Percentiles rank a stretch among this genome's conserved stretches.
Conservation (phyloP, 1,284 basidiomycete genomes). For the Phellopilus nigrolimitatus region DNA sequence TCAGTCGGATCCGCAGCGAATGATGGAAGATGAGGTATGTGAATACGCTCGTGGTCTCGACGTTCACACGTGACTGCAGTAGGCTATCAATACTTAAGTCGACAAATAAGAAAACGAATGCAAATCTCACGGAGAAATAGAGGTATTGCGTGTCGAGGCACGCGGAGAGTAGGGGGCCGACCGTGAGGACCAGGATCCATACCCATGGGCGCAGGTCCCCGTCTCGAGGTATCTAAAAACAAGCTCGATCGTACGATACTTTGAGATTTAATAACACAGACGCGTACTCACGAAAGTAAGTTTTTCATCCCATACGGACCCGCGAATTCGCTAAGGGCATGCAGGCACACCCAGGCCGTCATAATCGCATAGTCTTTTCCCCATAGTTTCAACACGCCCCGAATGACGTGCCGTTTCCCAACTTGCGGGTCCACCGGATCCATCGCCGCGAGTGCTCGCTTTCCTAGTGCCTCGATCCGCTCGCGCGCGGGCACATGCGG, state of each 20-base stretch:
- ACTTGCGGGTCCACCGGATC: slow-evolving; percentile 14
- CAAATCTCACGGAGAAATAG: slow-evolving; percentile 3
- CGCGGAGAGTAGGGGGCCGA: slow-evolving; percentile 10
- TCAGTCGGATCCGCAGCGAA: too few relatives aligned
- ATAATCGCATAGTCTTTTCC: too few relatives aligned
- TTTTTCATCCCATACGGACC: too few relatives aligned
- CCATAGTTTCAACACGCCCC: too few relatives aligned
- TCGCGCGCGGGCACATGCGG: slow-evolving; percentile 8
- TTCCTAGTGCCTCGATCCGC: neutral
- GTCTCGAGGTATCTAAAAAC: slow-evolving; percentile 14
- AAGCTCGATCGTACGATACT: neutral
- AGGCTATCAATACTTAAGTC: neutral
- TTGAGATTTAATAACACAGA: neutral
- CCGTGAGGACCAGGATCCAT: too few relatives aligned
- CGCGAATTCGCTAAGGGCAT: too few relatives aligned
- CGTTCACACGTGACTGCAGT: too few relatives aligned
- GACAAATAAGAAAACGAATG: neutral
- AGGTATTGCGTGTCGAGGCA: slow-evolving; percentile 11
- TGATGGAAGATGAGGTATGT: too few relatives aligned
- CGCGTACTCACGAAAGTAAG: too few relatives aligned
- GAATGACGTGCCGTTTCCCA: slow-evolving; percentile 15
- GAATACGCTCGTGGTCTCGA: too few relatives aligned
- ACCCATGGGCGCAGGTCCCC: slow-evolving; percentile 14
- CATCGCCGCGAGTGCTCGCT: neutral
- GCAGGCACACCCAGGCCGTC: too few relatives aligned